Evolutionary conservation across 345 rosid genomes (phyloP), one percentile per base, ranked within the genome.

Genomic region (Citrus mangshanensis): DNA sequence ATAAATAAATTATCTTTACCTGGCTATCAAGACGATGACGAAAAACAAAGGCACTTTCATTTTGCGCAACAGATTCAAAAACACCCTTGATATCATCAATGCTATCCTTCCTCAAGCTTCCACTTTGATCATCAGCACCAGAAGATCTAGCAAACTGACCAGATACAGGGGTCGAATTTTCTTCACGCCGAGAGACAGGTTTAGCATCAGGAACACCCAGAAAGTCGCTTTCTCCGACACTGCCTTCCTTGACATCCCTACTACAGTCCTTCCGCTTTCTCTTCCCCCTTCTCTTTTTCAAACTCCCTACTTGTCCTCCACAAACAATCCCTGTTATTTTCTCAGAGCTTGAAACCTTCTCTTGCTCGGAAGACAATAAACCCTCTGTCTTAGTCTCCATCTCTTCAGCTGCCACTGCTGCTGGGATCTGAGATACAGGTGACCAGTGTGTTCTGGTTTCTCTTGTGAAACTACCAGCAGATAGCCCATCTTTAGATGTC

Each of bases 381-480:
- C 73, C 61, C 73, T 83, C 93, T 3, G 66, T 86, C 82, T 89
- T 89, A 8, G 76, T 51, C 75, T 85, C 87, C 61, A 49, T 67
- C 68, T 56, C 92, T 75, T 86, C 87, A 18, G 82, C 75, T 13
- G 85, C 78, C 30, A 54, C 63, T 62, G 89, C 77, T 25, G 75
- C 80, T 6, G 81, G 87, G 72, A 74, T 55, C 38, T 63, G 85
- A 71, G 81, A 78, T 40, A 88, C 89, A 0, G 89, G 77, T 42
- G 90, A 86, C 91, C 95, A 92, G 78, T 81, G 92, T 38, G 86
- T 74, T 19, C 60, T 86, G 9, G 85, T 85, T 67, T 89, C 93
- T 79, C 85, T 92, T 22, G 98, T 92, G 85, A 91, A 92, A 80
- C 98, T 93, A 79, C 93, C 90, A 25, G 94, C 94, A 30, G 98